Percentiles rank a stretch among this genome's conserved stretches.
Evolutionary conservation across 805 yeast genomes (phyloP).

Genomic region (Saccharomyces kudriavzevii): DNA sequence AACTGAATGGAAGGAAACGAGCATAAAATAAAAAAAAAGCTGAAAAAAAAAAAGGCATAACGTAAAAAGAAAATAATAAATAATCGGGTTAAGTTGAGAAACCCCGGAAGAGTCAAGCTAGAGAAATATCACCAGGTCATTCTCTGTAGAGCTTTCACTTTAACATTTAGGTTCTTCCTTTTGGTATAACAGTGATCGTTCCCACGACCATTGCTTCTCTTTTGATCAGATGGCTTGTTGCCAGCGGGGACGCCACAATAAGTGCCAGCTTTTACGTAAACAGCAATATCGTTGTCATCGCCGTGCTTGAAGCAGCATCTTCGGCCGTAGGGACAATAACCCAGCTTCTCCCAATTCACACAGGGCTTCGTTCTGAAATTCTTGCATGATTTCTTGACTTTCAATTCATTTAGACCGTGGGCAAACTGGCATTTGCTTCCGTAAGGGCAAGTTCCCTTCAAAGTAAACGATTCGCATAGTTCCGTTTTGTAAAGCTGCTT

Average conservation of each 20-base stretch:
- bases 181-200: neutral
- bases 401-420: slow-evolving; percentile 72
- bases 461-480: slow-evolving; percentile 66
- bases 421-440: slow-evolving; percentile 90
- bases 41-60: neutral
- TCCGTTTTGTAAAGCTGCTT: slow-evolving; percentile 81
- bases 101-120: neutral
- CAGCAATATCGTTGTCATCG: slow-evolving; percentile 21
- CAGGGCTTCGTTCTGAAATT: slow-evolving; percentile 88
- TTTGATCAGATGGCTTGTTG: neutral
- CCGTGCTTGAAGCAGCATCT: slow-evolving; percentile 87
- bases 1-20: neutral
- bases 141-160: slow-evolving; percentile 18
- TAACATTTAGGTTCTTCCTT: slow-evolving; percentile 19
- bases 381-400: slow-evolving; percentile 51
- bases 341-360: slow-evolving; percentile 72
- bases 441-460: slow-evolving; percentile 67
- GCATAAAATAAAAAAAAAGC: neutral
- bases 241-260: neutral
- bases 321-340: slow-evolving; percentile 76
- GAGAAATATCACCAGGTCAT: slow-evolving; percentile 14
- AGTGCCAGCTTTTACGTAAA: slow-evolving; percentile 15
- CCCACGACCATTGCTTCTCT: slow-evolving; percentile 1
- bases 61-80: neutral
- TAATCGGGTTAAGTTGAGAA: neutral